Conservation (phyloP, 2,329 filamentous ascomycete genomes). For the Monilinia aucupariae region DNA sequence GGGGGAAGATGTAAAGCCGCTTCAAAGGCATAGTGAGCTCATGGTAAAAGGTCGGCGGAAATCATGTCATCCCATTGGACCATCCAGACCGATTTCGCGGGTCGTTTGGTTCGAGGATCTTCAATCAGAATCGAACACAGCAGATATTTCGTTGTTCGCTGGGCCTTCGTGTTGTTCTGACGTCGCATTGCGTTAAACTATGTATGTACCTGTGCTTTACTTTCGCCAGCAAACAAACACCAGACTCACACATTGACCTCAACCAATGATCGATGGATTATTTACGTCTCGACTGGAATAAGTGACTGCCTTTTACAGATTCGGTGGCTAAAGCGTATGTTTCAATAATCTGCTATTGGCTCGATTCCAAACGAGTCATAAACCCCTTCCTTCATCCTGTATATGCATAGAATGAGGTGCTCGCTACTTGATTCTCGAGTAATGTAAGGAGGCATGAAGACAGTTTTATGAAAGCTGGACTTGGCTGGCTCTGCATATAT, state of each 20-base stretch:
- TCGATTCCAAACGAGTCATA: conserved; percentile 8
- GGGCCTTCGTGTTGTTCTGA: conserved; percentile 18
- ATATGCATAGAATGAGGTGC: neutral
- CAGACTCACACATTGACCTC: conserved; percentile 5
- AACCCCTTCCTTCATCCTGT: neutral
- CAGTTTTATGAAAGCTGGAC: neutral
- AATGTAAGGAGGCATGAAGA: too few species aligned
- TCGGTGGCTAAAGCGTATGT: conserved; percentile 1
- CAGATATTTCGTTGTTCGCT: conserved; percentile 18
- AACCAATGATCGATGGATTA: conserved; percentile 11
- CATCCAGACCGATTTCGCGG: conserved; percentile 11
- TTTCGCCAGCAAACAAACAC: conserved; percentile 18
- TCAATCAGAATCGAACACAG: conserved; percentile 19
- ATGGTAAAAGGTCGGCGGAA: conserved; percentile 11
- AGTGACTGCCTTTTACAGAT: neutral
- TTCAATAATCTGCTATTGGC: conserved; percentile 1
- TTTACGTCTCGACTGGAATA: neutral
- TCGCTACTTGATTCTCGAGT: neutral
- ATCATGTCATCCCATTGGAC: conserved; percentile 9
- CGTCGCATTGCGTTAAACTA: conserved; percentile 17
- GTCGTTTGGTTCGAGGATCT: conserved; percentile 12
- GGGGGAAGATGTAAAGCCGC: conserved; percentile 9
- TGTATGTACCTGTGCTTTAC: conserved; percentile 13
- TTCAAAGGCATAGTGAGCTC: conserved; percentile 14
- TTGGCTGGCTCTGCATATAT: neutral